Percentiles rank a stretch among this genome's conserved stretches.
These are phyloP conservation scores for Kandelia obovata DNA, from an alignment of 345 rosid genomes.

Conservation along the genomic window DNA sequence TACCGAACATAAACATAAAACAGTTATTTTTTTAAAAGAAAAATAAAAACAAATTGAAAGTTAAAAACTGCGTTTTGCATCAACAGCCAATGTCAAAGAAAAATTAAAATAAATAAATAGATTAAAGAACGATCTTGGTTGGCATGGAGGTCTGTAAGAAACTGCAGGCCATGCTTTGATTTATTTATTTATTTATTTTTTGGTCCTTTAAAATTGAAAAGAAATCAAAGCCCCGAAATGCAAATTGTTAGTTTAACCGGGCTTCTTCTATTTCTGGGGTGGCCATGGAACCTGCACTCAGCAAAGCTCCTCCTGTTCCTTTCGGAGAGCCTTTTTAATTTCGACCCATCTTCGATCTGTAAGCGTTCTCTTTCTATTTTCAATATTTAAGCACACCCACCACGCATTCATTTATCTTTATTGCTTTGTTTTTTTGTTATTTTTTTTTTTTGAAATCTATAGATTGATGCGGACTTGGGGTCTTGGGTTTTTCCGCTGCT, in stretches of 20 bases:
- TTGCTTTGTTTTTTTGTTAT: not conserved
- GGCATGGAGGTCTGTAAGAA: not conserved
- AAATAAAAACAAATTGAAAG: too few relatives aligned
- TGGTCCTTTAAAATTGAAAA: not conserved
- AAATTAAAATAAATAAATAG: too few relatives aligned
- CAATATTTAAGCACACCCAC: not conserved
- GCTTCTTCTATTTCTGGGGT: constrained; percentile 1
- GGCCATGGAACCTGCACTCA: constrained; percentile 24
- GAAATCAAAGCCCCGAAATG: constrained; percentile 4
- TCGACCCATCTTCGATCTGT: constrained; percentile 40
- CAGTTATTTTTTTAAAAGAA: too few relatives aligned
- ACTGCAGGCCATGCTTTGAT: constrained; percentile 17
- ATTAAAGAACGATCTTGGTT: too few relatives aligned
- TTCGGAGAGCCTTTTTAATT: constrained; percentile 2
- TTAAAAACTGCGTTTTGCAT: too few relatives aligned
- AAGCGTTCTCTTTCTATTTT: not conserved
- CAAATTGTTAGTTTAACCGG: not conserved
- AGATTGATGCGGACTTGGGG: not conserved
- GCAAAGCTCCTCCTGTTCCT: constrained; percentile 1
- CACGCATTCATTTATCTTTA: not conserved
- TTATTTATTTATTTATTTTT: too few relatives aligned
- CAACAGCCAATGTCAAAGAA: too few relatives aligned
- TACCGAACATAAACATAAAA: too few relatives aligned
- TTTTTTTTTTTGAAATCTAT: not conserved
- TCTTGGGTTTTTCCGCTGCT: not conserved